Conservation (phyloP, 768 basidiomycete genomes). For the Agaricus sinodeliciosus region DNA sequence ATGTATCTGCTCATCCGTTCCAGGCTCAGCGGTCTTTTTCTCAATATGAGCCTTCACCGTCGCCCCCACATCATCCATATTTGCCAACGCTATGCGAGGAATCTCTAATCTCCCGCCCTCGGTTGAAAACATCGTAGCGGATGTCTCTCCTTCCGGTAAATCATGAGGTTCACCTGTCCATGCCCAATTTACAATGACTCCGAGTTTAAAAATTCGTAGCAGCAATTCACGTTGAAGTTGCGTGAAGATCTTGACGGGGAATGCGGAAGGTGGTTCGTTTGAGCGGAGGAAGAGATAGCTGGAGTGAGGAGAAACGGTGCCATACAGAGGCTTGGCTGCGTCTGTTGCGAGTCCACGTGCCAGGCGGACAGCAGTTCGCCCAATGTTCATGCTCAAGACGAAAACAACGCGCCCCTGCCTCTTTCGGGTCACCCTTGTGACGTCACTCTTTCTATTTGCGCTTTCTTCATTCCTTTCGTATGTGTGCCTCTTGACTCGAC, state of each 20-base stretch:
- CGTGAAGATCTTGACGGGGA: slow-evolving; percentile 41
- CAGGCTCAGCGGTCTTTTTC: slow-evolving; percentile 10
- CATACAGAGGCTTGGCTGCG: slow-evolving; percentile 27
- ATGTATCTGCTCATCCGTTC: slow-evolving; percentile 23
- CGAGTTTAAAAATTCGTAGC: slow-evolving; percentile 36
- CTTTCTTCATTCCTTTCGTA: too few species aligned
- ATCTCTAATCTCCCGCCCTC: slow-evolving; percentile 43
- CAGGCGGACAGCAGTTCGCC: neutral
- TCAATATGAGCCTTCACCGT: slow-evolving; percentile 26
- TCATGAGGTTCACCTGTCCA: slow-evolving; percentile 29
- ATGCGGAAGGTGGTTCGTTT: slow-evolving; percentile 37
- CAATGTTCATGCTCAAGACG: neutral
- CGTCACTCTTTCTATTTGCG: too few species aligned
- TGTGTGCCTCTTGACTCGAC: too few species aligned
- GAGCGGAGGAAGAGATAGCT: slow-evolving; percentile 54
- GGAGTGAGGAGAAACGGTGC: slow-evolving; percentile 45
- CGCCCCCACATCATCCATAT: slow-evolving; percentile 40
- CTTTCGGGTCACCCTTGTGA: too few species aligned
- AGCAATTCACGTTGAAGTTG: slow-evolving; percentile 46
- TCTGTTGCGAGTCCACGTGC: slow-evolving; percentile 5
- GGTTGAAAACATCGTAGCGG: slow-evolving; percentile 47
- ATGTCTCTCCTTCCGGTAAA: slow-evolving; percentile 12
- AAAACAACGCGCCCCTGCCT: too few species aligned
- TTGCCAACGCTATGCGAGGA: slow-evolving; percentile 38
- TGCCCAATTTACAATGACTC: slow-evolving; percentile 55